phyloP scores from a whole-genome alignment of 768 basidiomycete species.

The Macrolepiota fuliginosa region DNA sequence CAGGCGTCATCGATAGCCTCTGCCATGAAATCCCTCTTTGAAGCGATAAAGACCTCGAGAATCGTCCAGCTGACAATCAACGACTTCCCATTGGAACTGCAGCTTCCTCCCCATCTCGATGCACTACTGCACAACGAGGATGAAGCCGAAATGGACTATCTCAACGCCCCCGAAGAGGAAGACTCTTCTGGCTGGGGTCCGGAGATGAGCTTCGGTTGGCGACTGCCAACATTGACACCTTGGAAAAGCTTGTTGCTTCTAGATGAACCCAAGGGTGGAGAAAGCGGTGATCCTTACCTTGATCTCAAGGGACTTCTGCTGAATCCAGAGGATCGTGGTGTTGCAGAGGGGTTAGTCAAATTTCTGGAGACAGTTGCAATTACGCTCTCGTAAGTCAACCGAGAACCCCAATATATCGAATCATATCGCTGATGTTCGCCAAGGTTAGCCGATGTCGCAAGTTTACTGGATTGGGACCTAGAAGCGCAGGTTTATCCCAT shows the following conservation, averaged over 20 bases:
- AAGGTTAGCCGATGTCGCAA: slow-evolving; percentile 79
- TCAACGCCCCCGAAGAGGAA: slow-evolving; percentile 51
- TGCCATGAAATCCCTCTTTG: slow-evolving; percentile 78
- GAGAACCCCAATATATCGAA: not conserved
- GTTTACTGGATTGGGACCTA: slow-evolving; percentile 78
- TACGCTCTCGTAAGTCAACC: slow-evolving; percentile 66
- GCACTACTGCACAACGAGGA: slow-evolving; percentile 65
- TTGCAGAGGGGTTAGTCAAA: slow-evolving; percentile 70
- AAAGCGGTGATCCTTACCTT: slow-evolving; percentile 51
- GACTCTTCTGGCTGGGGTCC: slow-evolving; percentile 58
- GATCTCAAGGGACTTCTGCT: slow-evolving; percentile 59
- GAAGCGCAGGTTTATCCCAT: slow-evolving; percentile 83
- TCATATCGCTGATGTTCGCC: slow-evolving; percentile 2
- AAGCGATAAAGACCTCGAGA: slow-evolving; percentile 70
- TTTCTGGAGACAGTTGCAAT: slow-evolving; percentile 75
- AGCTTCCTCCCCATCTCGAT: slow-evolving; percentile 82
- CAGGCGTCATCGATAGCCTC: slow-evolving; percentile 68
- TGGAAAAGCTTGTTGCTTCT: slow-evolving; percentile 91
- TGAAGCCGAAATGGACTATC: slow-evolving; percentile 51
- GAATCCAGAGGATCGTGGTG: slow-evolving; percentile 58
- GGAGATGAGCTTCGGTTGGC: slow-evolving; percentile 71
- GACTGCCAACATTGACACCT: slow-evolving; percentile 70
- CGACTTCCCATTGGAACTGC: slow-evolving; percentile 78
- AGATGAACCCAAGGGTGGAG: slow-evolving; percentile 45
- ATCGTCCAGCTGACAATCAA: slow-evolving; percentile 80